phyloP scores from a whole-genome alignment of 179 eudicot genomes.

The Camellia oleifera region DNA sequence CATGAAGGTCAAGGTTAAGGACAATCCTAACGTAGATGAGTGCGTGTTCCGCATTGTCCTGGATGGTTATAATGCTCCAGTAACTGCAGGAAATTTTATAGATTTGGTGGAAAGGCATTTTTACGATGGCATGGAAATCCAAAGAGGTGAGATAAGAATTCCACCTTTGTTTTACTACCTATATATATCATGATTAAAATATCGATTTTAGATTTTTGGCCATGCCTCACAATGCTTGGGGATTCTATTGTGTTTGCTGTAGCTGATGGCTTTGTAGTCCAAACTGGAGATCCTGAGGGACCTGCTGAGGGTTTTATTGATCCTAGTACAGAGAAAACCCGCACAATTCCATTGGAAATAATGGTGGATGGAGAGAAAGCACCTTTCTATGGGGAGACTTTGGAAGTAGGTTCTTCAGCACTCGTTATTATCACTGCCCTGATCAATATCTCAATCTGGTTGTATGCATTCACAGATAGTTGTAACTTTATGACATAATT shows the following conservation, averaged over 20 bases:
- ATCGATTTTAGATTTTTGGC: neutral
- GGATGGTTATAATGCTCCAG: constrained; percentile 98
- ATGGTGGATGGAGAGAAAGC: constrained; percentile 88
- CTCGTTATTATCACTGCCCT: neutral
- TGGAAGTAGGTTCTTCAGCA: constrained; percentile 64
- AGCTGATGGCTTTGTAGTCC: constrained; percentile 99
- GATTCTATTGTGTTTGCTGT: constrained; percentile 20
- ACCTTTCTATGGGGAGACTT: constrained; percentile 84
- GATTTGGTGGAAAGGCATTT: constrained; percentile 95
- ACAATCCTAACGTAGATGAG: constrained; percentile 85
- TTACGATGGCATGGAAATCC: constrained; percentile 99
- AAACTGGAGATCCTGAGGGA: constrained; percentile 99
- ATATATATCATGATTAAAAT: neutral
- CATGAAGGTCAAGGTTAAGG: constrained; percentile 98
- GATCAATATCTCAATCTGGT: neutral
- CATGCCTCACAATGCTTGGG: neutral
- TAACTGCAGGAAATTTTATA: constrained; percentile 91
- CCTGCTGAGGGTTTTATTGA: constrained; percentile 99
- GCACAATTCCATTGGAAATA: constrained; percentile 86
- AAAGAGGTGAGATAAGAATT: constrained; percentile 60
- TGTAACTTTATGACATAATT: neutral
- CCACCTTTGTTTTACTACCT: neutral
- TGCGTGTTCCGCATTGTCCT: constrained; percentile 87
- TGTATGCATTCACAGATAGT: neutral
- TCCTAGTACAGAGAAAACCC: constrained; percentile 94